These are phyloP conservation scores for Uronychia binucleata DNA, from an alignment of 73 alveolate species.

Conservation along the genomic window DNA sequence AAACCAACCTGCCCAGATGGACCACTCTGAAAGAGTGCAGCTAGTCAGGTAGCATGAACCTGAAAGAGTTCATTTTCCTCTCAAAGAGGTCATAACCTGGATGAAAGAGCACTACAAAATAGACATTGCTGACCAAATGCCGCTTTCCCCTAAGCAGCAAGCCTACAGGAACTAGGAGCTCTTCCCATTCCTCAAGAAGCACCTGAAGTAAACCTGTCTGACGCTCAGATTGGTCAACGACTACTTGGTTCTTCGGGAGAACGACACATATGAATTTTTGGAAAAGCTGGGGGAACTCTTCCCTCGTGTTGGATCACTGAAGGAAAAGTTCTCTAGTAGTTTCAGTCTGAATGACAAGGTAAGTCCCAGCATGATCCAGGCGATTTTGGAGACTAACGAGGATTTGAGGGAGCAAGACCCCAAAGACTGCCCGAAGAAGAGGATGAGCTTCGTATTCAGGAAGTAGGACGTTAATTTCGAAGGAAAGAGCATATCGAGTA, in stretches of 20 bases:
- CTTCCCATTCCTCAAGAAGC: background rate
- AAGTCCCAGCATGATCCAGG: too few relatives aligned
- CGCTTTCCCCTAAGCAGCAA: background rate
- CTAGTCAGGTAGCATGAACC: background rate
- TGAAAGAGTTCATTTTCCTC: background rate
- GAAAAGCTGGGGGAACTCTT: background rate
- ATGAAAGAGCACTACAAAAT: background rate
- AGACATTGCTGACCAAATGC: background rate
- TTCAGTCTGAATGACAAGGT: background rate
- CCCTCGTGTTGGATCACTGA: background rate
- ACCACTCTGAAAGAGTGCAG: background rate
- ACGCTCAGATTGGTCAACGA: background rate
- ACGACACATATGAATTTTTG: background rate
- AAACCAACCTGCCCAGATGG: too few relatives aligned
- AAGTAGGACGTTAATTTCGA: constrained; percentile 39
- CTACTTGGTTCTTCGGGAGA: background rate
- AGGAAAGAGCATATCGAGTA: background rate
- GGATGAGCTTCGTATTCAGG: constrained; percentile 15
- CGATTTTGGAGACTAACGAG: too few relatives aligned
- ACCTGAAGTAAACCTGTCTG: background rate
- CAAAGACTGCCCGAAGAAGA: too few relatives aligned
- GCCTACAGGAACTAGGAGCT: background rate
- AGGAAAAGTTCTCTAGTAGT: background rate
- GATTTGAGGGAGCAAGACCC: too few relatives aligned
- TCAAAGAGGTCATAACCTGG: background rate